These are phyloP conservation scores for Glomus cerebriforme DNA, from an alignment of 192 early-diverging fungal genomes.

Conservation along the genomic window DNA sequence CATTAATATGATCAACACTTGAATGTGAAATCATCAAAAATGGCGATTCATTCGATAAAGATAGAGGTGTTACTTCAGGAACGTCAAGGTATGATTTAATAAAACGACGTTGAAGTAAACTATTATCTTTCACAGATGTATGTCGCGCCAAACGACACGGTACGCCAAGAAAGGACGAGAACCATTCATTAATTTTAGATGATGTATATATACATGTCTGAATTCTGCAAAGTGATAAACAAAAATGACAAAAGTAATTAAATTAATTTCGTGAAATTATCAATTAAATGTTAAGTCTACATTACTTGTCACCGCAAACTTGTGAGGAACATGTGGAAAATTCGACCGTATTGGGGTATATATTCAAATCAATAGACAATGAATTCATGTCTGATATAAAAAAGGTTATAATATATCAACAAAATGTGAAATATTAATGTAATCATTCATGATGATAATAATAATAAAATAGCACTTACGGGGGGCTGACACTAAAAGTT, in stretches of 20 bases:
- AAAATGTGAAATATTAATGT: not conserved
- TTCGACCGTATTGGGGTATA: conserved; percentile 34
- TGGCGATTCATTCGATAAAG: conserved; percentile 75
- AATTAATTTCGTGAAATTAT: not conserved
- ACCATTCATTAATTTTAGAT: conserved; percentile 48
- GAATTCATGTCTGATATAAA: not conserved
- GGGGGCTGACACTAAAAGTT: conserved; percentile 51
- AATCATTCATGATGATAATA: not conserved
- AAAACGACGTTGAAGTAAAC: conserved; percentile 21
- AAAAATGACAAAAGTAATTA: too few species aligned
- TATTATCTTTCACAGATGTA: conserved; percentile 1
- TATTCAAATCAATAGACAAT: not conserved
- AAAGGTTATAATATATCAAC: not conserved
- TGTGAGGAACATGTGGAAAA: conserved; percentile 34
- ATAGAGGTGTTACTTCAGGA: conserved; percentile 39
- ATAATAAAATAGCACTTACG: not conserved
- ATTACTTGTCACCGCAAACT: conserved; percentile 46
- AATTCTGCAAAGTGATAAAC: not conserved
- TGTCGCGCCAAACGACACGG: conserved; percentile 48
- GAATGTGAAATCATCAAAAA: conserved; percentile 66
- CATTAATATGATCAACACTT: conserved; percentile 56
- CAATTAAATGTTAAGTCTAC: conserved; percentile 24
- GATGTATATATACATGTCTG: conserved; percentile 32
- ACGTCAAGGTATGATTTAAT: conserved; percentile 45
- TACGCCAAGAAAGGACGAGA: conserved; percentile 46